Base-by-base conservation (phyloP, 2,329 filamentous ascomycete genomes). In the Polychaeton citri region DNA sequence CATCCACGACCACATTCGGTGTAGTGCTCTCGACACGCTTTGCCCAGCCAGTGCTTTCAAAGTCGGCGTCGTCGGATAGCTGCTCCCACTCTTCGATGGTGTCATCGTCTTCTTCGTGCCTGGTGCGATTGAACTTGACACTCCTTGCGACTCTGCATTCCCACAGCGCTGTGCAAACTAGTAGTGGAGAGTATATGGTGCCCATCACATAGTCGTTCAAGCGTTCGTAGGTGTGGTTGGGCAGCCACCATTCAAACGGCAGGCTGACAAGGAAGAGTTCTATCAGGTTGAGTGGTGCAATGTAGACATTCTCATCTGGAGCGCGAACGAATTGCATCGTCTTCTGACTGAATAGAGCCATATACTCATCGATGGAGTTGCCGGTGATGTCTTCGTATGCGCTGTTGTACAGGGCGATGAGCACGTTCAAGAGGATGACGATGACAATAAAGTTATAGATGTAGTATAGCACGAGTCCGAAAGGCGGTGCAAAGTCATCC, bases 291-390 rank as follows among this genome's bases (percentile, higher is more conserved):
- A 98, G 82, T 0, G 90, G 90, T 0, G 90, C 79, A 51, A 98
- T 94, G 61, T 90, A 98, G 37, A 98, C 90, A 48, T 98, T 98
- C 59, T 98, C 90, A 50, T 98, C 90, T 0, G 90, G 90, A 0
- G 90, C 90, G 33, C 90, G 83, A 13, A 96, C 84, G 51, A 95
- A 98, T 51, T 93, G 86, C 72, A 96, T 84, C 0, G 90, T 95
- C 61, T 94, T 94, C 47, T 92, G 82, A 0, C 84, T 73, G 60
- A 94, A 95, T 3, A 96, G 72, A 0, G 86, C 88, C 56, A 98
- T 78, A 60, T 86, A 98, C 59, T 98, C 90, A 58, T 98, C 90
- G 45, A 85, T 81, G 4, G 90, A 86, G 53, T 98, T 81, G 32
- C 82, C 79, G 50, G 87, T 92, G 40, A 95, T 92, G 58, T 94